phyloP scores from a whole-genome alignment of 495 filamentous ascomycete species.

The Terfezia boudieri region DNA sequence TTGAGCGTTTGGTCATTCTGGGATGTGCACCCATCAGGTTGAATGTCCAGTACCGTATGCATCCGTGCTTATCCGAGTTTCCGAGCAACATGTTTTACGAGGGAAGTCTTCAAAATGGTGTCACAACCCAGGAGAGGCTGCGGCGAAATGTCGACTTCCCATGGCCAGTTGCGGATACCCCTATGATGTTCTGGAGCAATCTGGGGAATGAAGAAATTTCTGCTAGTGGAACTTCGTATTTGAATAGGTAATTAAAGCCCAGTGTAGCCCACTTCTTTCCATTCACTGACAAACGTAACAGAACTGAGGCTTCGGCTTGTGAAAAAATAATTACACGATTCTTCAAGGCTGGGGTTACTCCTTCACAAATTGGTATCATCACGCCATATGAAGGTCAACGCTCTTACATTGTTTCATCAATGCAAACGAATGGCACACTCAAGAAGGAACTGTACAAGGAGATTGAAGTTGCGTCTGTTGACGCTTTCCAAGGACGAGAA shows the following conservation, averaged over 20 bases:
- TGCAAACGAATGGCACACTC: slow-evolving; percentile 92
- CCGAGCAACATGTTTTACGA: slow-evolving; percentile 99
- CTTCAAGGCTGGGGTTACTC: slow-evolving; percentile 96
- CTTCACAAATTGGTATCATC: slow-evolving; percentile 84
- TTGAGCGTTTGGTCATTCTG: slow-evolving; percentile 86
- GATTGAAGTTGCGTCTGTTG: slow-evolving; percentile 93
- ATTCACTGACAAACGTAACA: slow-evolving; percentile 10
- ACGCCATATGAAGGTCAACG: slow-evolving; percentile 97
- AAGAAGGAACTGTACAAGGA: slow-evolving; percentile 99
- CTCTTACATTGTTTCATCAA: slow-evolving; percentile 94
- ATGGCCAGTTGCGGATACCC: slow-evolving; percentile 80
- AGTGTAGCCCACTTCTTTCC: no score
- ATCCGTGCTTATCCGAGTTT: slow-evolving; percentile 92
- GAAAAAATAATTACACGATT: slow-evolving; percentile 97
- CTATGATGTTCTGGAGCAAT: slow-evolving; percentile 99
- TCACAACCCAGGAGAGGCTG: slow-evolving; percentile 70
- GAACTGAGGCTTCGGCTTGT: slow-evolving; percentile 88
- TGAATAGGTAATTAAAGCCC: slow-evolving; percentile 32
- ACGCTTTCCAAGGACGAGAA: slow-evolving; percentile 96
- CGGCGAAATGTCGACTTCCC: slow-evolving; percentile 93
- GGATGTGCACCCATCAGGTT: slow-evolving; percentile 81
- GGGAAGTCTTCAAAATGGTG: slow-evolving; percentile 88
- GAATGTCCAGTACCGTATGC: slow-evolving; percentile 98
- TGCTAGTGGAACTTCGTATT: slow-evolving; percentile 89
- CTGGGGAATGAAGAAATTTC: slow-evolving; percentile 95